Base-by-base conservation (phyloP, 1,139 yeast genomes). In the Pichia inconspicua region DNA sequence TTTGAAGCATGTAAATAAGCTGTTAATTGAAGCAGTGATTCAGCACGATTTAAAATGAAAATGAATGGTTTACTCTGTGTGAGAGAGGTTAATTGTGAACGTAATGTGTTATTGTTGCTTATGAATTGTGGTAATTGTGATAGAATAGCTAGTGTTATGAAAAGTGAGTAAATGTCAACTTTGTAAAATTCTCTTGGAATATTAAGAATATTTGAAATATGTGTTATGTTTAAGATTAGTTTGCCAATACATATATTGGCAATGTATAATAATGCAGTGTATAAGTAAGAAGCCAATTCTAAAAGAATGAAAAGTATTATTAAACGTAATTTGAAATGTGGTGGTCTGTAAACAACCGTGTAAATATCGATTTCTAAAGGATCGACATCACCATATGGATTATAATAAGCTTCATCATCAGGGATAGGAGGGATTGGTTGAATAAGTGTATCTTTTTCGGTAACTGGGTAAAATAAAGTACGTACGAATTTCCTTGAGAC, bases 271-370 rank as follows among this genome's bases (percentile, higher is more conserved):
- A 65, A 57, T 30, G 74, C 55, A 5, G 78, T 68, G 30, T 84
- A 64, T 1, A 79, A 46, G 1, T 80, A 74, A 0, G 95, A 81
- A 62, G 82, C 83, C 2, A 77, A 59, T 95, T 97, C 89, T 31
- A 89, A 69, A 63, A 77, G 66, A 1, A 71, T 62, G 42, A 89
- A 69, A 44, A 92, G 67, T 0, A 65, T 66, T 39, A 75, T 70
- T 43, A 89, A 73, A 47, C 96, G 73, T 14, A 63, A 43, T 47
- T 79, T 74, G 64, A 92, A 87, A 50, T 74, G 58, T 2, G 96
- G 96, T 3, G 98, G 98, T 47, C 89, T 73, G 66, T 90, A 92
- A 1, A 90, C 97, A 32, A 90, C 77, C 1, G 78, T 72, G 62
- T 90, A 87, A 1, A 78, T 72, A 51, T 80, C 78, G 42, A 80